Evolutionary conservation across 1,284 basidiomycete species (phyloP), one percentile per base, ranked within the genome.

Genomic region (Rhizopogon parksii): DNA sequence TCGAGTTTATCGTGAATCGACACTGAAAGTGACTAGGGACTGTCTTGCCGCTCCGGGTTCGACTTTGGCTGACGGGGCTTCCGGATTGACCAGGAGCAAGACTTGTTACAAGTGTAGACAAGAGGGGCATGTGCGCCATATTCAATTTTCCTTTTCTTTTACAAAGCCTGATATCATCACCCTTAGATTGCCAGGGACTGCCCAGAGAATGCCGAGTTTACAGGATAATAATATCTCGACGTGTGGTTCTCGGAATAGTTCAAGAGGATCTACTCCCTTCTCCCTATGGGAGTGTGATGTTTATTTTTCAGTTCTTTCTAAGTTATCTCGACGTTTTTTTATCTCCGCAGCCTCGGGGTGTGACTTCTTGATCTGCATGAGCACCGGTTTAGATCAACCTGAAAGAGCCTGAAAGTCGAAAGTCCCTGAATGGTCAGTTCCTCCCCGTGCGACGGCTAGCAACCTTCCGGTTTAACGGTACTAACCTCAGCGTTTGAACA

Each of bases 41-140:
- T 92, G 88, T 62, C 81, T 89, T 59, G 88, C 88, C 52, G 69
- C 84, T 49, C 78, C 83, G 42, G 83, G 82, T 27, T 71, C 78
- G 17, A 73, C 72, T 15, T 67, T 78, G 25, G 70, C 68, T 43
- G 79, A 78, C 36, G 62, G 68, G 45, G 57, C 70, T 48, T 68
- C 73, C 11, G 73, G 71, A 39, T 51, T 71, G 36, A 80, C 77
- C 68, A 86, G 80, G 69, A 80, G 68, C 59, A 90, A 87, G 72
- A 88, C 83, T 40, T 92, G 89, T 67, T 91, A 88, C 71, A 89
- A 88, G 64, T 92, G 89, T 63, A 84, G 88, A 63, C 80, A 85
- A 65, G 84, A 87, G 66, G 88, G 89, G 56, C 89, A 91, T 74
- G 88, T 91, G 60, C 62, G 78, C 68, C 34, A 19, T 36, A 27